A percentile compares a stretch with the other conserved stretches of the same genome.
Evolutionary conservation across 2,329 filamentous ascomycete species (phyloP).

Genomic region (Hawksworthiomyces lignivorus): DNA sequence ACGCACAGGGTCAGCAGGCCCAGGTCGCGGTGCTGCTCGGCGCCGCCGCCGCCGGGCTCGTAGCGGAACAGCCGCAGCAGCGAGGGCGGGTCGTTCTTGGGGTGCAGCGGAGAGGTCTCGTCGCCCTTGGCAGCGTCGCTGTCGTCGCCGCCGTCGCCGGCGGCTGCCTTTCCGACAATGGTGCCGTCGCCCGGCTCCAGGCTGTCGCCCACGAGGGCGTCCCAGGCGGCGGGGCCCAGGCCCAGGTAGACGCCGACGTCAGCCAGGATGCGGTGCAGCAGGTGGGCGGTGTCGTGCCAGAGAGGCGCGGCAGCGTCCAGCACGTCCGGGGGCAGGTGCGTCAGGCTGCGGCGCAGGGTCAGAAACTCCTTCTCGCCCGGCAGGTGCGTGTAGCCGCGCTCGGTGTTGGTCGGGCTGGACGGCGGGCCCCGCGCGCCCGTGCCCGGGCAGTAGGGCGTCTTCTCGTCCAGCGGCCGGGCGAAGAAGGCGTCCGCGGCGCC

Average conservation of each 20-base stretch:
- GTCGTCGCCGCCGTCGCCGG: neutral
- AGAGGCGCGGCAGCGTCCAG: constrained; percentile 1
- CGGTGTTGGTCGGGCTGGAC: constrained; percentile 8
- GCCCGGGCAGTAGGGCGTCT: constrained; percentile 10
- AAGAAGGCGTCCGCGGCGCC: constrained; percentile 14
- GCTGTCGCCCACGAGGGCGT: constrained; percentile 12
- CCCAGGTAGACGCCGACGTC: constrained; percentile 14
- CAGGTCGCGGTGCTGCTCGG: constrained; percentile 17
- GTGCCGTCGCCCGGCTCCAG: constrained; percentile 9
- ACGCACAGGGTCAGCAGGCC: constrained; percentile 17
- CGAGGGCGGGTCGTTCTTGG: constrained; percentile 16
- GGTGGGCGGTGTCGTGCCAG: constrained; percentile 16
- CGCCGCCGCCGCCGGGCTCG: constrained; percentile 15
- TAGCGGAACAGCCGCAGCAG: constrained; percentile 19
- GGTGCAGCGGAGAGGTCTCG: neutral
- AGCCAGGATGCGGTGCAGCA: constrained; percentile 17
- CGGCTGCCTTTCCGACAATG: no score
- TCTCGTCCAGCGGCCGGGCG: constrained; percentile 4
- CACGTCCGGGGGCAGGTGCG: constrained; percentile 9
- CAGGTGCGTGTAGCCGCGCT: constrained; percentile 15
- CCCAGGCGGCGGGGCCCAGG: constrained; percentile 12
- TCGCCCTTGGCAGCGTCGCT: neutral
- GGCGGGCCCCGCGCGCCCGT: constrained; percentile 5
- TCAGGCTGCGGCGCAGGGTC: constrained; percentile 15
- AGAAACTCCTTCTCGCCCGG: constrained; percentile 17